These are phyloP conservation scores for Hemileccinum impolitum DNA, from an alignment of 768 basidiomycete genomes.

Conservation along the genomic window DNA sequence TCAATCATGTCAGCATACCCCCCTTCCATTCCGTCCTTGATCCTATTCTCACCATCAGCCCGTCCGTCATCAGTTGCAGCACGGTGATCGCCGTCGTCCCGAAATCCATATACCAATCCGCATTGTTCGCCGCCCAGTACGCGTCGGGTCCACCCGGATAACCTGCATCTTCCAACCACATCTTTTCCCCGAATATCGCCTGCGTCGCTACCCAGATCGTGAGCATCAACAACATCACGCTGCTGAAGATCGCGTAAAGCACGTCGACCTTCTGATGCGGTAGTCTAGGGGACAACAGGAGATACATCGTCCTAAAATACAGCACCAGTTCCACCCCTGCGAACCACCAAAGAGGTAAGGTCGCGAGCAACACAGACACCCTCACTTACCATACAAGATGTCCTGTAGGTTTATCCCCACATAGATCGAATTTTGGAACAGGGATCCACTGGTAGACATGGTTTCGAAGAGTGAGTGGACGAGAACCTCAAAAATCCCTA, in stretches of 20 bases:
- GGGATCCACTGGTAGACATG: conserved; percentile 19
- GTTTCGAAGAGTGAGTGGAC: background rate
- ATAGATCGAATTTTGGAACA: conserved; percentile 23
- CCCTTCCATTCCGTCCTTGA: background rate
- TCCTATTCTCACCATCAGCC: conserved; percentile 32
- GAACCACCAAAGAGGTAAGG: background rate
- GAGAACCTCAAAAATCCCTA: no score
- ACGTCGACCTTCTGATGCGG: conserved; percentile 6
- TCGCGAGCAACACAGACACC: no score
- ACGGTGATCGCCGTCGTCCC: conserved; percentile 28
- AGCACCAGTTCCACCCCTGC: conserved; percentile 24
- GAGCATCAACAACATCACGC: conserved; percentile 27
- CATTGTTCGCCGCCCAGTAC: conserved; percentile 28
- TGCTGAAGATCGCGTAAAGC: conserved; percentile 28
- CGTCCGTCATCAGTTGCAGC: conserved; percentile 37
- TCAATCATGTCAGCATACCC: conserved; percentile 1
- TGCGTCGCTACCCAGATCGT: conserved; percentile 31
- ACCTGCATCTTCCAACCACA: conserved; percentile 34
- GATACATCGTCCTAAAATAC: conserved; percentile 24
- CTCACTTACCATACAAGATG: conserved; percentile 22
- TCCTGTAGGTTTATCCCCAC: conserved; percentile 25
- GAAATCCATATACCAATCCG: conserved; percentile 30
- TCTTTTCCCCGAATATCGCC: conserved; percentile 31
- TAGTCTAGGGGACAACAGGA: conserved; percentile 5
- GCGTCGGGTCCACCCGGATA: conserved; percentile 35